phyloP scores from a whole-genome alignment of 2,329 filamentous ascomycete species.

The Penicillium sp. region DNA sequence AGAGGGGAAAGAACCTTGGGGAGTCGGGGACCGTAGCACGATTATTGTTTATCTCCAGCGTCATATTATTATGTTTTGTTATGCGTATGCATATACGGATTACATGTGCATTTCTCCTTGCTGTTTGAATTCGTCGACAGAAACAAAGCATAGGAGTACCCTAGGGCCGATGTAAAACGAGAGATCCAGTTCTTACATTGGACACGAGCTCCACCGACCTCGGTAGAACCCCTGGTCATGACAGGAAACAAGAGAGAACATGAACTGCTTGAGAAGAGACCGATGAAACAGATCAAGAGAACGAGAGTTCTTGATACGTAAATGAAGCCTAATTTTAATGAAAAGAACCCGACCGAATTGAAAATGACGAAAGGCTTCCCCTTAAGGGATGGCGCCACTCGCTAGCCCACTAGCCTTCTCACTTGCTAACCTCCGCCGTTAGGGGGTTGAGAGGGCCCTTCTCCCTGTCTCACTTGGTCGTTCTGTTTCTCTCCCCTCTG shows the following conservation, averaged over 20 bases:
- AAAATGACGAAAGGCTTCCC: slow-evolving; percentile 10
- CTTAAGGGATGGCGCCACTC: slow-evolving; percentile 10
- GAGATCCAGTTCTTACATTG: not conserved
- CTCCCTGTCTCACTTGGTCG: slow-evolving; percentile 6
- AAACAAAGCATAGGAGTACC: not conserved
- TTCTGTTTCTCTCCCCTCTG: not conserved
- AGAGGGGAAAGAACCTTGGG: not conserved
- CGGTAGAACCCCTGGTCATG: not conserved
- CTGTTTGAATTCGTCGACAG: not conserved
- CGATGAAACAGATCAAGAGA: not conserved
- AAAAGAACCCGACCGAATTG: not conserved
- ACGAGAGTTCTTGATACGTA: not conserved
- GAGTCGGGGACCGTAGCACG: too few relatives aligned
- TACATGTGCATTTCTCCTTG: not conserved
- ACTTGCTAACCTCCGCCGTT: slow-evolving; percentile 7
- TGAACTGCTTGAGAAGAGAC: not conserved
- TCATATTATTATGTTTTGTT: too few relatives aligned
- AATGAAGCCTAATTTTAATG: not conserved
- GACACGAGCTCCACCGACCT: not conserved
- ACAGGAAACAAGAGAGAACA: not conserved
- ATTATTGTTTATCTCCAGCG: not conserved
- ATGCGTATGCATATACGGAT: too few relatives aligned
- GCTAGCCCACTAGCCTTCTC: slow-evolving; percentile 1
- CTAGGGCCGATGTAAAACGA: not conserved
- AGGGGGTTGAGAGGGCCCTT: slow-evolving; percentile 7